Evolutionary conservation across 495 filamentous ascomycete genomes (phyloP), one percentile per base, ranked within the genome.

Genomic region (Penicillium lagena): DNA sequence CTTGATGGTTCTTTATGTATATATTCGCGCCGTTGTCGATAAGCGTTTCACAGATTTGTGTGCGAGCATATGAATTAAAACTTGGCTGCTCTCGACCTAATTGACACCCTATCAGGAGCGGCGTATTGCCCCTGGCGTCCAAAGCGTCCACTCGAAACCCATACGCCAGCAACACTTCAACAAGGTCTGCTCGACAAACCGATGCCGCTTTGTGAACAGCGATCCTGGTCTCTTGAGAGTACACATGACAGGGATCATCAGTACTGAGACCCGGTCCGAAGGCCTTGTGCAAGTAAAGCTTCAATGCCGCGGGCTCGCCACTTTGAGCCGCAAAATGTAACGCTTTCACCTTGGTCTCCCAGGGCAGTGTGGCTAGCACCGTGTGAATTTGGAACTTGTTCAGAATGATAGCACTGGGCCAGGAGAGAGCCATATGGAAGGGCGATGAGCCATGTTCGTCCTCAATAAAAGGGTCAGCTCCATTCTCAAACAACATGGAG

Each of bases 391-490:
- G 32, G 27, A 50, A 50, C 13, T 31, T 43, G 34, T 9, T 42
- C 29, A 51, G 39, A 12, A 41, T 36, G 12, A 29, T 44, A 12
- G 37, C 7, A n/a, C 27, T 45, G 7, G 38, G 28, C 42, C 37
- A 45, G 2, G 37, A 12, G 8, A 50, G 47, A 28, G 47, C 37
- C 42, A 50, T 40, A 10, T 39, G 47, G 40, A 53, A 49, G 22
- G 50, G 35, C 1, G 50, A 48, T 1, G n/a, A 40, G 30, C 41
- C 42, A 6, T 9, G 12, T 7, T 40, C 28, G 7, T 53, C 46
- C 29, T 40, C 33, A 2, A 50, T 40, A 30, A 61, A 54, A n/a
- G 60, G 38, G 33, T 66, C 51, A 28, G 64, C 64, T 9, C 56
- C 56, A 22, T 46, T 11, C 11, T 50, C 39, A 34, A 66, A 45